Conservation (phyloP, 768 basidiomycete genomes). For the Collybia sordida region DNA sequence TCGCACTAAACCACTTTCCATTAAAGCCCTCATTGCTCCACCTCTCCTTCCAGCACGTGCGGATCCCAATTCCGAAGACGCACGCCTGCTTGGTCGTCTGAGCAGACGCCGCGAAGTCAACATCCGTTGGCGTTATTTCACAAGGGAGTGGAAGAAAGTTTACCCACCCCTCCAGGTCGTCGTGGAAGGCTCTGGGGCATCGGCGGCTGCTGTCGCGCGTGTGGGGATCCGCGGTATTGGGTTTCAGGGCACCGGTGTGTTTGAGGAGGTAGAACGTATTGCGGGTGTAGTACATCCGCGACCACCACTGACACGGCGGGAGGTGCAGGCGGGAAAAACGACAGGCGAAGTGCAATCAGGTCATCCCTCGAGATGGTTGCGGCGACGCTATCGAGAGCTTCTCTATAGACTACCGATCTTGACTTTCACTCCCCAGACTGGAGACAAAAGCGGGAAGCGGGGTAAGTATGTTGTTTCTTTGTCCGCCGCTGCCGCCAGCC, state of each 20-base stretch:
- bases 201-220: constrained; percentile 10
- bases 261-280: constrained; percentile 45
- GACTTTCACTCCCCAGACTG: constrained; percentile 23
- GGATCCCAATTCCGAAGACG: constrained; percentile 57
- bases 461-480: constrained; percentile 28
- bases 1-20: constrained; percentile 42
- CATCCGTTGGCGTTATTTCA: constrained; percentile 66
- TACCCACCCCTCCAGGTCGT: constrained; percentile 58
- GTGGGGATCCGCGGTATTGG: constrained; percentile 33
- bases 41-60: constrained; percentile 58
- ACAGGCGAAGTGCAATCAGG: constrained; percentile 2
- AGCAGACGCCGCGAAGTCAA: constrained; percentile 78
- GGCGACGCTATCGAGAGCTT: constrained; percentile 58
- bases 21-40: constrained; percentile 43
- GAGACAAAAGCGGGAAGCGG: constrained; percentile 6
- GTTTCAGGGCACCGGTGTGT: constrained; percentile 40
- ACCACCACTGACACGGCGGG: constrained; percentile 31
- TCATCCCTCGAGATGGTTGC: constrained; percentile 48
- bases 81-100: constrained; percentile 57
- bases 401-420: constrained; percentile 61
- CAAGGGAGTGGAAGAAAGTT: constrained; percentile 51
- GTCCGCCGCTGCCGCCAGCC: constrained; percentile 28
- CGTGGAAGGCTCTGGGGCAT: constrained; percentile 13
- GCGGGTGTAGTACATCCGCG: constrained; percentile 32
- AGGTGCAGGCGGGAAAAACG: constrained; percentile 12